Base-by-base conservation (phyloP, 345 rosid species). In the Eucalyptus curtisii region DNA sequence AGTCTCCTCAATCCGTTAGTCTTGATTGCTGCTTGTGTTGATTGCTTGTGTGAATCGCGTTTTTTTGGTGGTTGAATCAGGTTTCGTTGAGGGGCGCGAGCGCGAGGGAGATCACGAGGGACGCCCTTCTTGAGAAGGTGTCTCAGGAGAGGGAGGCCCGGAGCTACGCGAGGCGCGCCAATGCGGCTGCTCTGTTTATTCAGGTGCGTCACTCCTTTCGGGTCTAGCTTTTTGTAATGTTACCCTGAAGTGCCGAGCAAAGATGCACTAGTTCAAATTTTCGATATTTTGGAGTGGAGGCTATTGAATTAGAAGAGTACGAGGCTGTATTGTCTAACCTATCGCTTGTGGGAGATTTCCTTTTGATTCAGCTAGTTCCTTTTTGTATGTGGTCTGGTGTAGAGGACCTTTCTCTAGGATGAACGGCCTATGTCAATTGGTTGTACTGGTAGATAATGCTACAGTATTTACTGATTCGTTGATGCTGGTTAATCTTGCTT, bases 31-130 rank as follows among this genome's bases (percentile, higher is more conserved):
- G 24, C 25, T 66, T 33, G 81, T 0, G 40, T 71, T 19, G 81
- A 71, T 33, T 33, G 81, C 2, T 71, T 20, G 20, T 71, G 44
- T 5, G 81, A 33, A 33, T 71, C 25, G 44, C 81, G 1, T 52
- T 1, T 52, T 17, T 66, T 52, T 19, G 0, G 47, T 7, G 47
- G 15, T 40, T 22, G 71, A 88, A 88, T 92, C 90, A 98, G 99
- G 99, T 98, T 13, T 98, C 98, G 10, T 93, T 97, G 84, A 95
- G 99, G 90, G 99, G 99, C 47, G 98, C 98, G 53, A 98, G 99
- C 87, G 94, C 93, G 14, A 95, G 88, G 91, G 99, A 97, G 93
- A 96, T 97, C 50, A 94, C 99, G 30, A 93, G 99, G 87, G 98
- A 96, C 88, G 99, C 97, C 40, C 97, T 98, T 87, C 95, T 98